phyloP scores from a whole-genome alignment of 306 rosid species.

The Quercus gilva region DNA sequence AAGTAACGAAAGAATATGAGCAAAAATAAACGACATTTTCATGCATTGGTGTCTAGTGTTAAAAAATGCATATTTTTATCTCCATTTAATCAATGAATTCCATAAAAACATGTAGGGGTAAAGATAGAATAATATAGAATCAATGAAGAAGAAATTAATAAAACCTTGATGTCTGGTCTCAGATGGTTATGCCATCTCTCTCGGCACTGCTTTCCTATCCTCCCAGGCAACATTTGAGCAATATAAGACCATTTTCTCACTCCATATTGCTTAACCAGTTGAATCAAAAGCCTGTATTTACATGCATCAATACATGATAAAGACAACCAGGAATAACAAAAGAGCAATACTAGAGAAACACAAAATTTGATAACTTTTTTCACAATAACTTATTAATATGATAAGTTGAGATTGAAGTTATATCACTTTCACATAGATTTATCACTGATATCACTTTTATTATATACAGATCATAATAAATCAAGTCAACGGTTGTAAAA shows the following conservation, averaged over 20 bases:
- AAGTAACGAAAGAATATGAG: neutral
- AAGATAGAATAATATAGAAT: neutral
- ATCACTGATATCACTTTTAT: no score
- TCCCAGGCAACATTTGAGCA: constrained; percentile 83
- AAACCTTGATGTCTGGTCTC: constrained; percentile 90
- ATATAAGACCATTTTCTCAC: no score
- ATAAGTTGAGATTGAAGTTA: no score
- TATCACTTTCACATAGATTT: no score
- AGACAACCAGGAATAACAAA: no score
- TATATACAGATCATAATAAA: no score
- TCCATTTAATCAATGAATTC: neutral
- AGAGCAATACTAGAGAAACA: no score
- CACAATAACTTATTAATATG: neutral
- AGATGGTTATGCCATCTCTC: constrained; percentile 98
- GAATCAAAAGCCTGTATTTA: no score
- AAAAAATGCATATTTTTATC: neutral
- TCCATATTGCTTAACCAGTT: no score
- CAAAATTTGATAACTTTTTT: neutral
- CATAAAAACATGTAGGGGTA: neutral
- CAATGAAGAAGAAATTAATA: constrained; percentile 1
- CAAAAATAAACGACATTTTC: neutral
- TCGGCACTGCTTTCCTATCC: constrained; percentile 95
- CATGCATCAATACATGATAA: no score
- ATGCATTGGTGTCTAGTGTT: neutral
- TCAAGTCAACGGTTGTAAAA: rapidly evolving